Evolutionary conservation across 2,329 filamentous ascomycete species (phyloP).

Genomic region (Didymella pinodella): DNA sequence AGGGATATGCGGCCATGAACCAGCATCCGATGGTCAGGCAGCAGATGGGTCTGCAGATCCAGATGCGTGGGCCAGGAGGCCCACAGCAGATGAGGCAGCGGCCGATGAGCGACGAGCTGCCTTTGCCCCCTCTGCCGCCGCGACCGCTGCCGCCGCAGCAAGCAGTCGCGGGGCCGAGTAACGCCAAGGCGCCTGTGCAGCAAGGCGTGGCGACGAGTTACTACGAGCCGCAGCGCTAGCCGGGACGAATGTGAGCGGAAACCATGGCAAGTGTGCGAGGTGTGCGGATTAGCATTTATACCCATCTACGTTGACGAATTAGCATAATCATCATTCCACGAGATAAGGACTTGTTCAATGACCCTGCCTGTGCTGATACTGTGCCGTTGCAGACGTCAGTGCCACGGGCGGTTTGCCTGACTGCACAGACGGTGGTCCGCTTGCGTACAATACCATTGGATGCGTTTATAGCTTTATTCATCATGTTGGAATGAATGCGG

Average conservation of each 20-base stretch:
- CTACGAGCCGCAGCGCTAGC: conserved; percentile 15
- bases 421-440: too few relatives aligned
- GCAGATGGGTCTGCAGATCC: background rate
- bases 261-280: background rate
- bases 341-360: too few relatives aligned
- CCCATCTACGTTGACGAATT: background rate
- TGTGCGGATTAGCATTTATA: background rate
- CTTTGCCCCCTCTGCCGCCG: conserved; percentile 10
- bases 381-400: too few relatives aligned
- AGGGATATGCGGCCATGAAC: background rate
- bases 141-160: background rate
- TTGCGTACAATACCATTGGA: too few relatives aligned
- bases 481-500: too few relatives aligned
- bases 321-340: background rate
- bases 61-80: background rate
- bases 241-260: background rate
- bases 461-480: too few relatives aligned
- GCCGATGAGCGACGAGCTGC: background rate
- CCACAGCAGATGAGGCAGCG: conserved; percentile 1
- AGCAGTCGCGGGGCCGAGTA: conserved; percentile 1
- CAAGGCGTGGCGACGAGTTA: conserved; percentile 9
- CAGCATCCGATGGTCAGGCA: conserved; percentile 1
- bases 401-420: too few relatives aligned
- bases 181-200: conserved; percentile 11
- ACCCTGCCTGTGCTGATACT: too few relatives aligned